phyloP scores from a whole-genome alignment of 805 yeast species.

The Ogataea polymorpha region DNA sequence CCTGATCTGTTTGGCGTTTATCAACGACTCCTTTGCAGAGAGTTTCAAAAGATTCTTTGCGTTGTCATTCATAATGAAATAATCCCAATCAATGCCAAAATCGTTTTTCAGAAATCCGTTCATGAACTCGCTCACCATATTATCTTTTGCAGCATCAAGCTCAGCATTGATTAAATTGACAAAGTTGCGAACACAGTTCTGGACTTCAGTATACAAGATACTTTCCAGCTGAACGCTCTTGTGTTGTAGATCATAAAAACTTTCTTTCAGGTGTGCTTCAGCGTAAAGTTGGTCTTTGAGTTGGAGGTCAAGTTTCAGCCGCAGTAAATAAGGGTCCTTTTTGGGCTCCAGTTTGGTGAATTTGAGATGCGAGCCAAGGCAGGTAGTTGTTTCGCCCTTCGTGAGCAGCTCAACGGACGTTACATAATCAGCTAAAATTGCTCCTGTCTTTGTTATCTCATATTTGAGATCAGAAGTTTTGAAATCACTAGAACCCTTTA shows the following conservation, averaged over 20 bases:
- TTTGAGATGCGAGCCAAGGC: slow-evolving; percentile 29
- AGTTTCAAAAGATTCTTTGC: slow-evolving; percentile 42
- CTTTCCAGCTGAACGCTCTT: slow-evolving; percentile 65
- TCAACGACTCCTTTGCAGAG: slow-evolving; percentile 27
- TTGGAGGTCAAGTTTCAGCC: slow-evolving; percentile 61
- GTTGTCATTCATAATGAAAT: slow-evolving; percentile 47
- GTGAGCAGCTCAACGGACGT: slow-evolving; percentile 42
- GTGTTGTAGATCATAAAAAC: slow-evolving; percentile 59
- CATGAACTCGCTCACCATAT: slow-evolving; percentile 51
- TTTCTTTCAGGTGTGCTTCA: slow-evolving; percentile 64
- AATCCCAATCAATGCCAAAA: slow-evolving; percentile 68
- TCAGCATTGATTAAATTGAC: slow-evolving; percentile 51
- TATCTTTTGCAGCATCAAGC: slow-evolving; percentile 43
- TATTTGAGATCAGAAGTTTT: slow-evolving; percentile 51
- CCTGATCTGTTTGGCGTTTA: slow-evolving; percentile 37
- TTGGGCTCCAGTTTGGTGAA: slow-evolving; percentile 25
- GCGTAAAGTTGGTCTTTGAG: slow-evolving; percentile 59
- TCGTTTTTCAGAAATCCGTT: slow-evolving; percentile 54
- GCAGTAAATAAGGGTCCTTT: slow-evolving; percentile 61
- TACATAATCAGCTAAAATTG: slow-evolving; percentile 45
- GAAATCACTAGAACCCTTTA: slow-evolving; percentile 52
- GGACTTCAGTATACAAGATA: slow-evolving; percentile 60
- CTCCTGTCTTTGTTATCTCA: slow-evolving; percentile 64
- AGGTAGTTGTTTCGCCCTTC: slow-evolving; percentile 34
- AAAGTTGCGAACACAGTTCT: slow-evolving; percentile 51